phyloP scores from a whole-genome alignment of 1,284 basidiomycete genomes.

The Naganishia liquefaciens region DNA sequence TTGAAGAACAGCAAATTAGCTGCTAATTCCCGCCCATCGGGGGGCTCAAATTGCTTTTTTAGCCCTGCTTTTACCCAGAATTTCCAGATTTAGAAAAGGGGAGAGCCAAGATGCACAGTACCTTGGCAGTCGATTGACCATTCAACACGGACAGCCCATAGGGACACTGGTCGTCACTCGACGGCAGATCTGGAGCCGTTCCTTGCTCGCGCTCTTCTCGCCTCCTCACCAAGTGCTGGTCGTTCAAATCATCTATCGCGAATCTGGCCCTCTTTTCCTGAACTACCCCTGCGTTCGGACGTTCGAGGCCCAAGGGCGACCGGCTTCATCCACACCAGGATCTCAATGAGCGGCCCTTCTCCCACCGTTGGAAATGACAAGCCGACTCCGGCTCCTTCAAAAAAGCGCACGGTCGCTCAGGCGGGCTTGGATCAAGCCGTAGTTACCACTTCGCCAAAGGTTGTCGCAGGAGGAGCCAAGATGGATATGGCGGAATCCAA shows the following conservation, averaged over 20 bases:
- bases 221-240: no score
- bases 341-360: slow-evolving; percentile 23
- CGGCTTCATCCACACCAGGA: not conserved
- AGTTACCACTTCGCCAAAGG: not conserved
- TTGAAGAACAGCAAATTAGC: not conserved
- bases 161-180: not conserved
- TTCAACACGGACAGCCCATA: not conserved
- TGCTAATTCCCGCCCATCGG: not conserved
- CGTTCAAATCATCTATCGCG: no score
- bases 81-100: no score
- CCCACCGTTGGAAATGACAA: slow-evolving; percentile 8
- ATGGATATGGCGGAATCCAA: not conserved
- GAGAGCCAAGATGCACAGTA: no score
- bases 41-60: no score
- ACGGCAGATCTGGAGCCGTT: not conserved
- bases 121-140: not conserved
- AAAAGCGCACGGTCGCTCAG: slow-evolving; percentile 20
- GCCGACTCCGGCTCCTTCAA: not conserved
- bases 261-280: no score
- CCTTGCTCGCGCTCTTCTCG: no score
- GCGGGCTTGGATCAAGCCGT: slow-evolving; percentile 9
- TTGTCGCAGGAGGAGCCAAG: not conserved
- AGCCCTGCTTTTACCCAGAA: no score
- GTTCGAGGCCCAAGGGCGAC: no score
- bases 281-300: no score